Evolutionary conservation across 768 basidiomycete genomes (phyloP).

Genomic region (Boletus rubropictus): DNA sequence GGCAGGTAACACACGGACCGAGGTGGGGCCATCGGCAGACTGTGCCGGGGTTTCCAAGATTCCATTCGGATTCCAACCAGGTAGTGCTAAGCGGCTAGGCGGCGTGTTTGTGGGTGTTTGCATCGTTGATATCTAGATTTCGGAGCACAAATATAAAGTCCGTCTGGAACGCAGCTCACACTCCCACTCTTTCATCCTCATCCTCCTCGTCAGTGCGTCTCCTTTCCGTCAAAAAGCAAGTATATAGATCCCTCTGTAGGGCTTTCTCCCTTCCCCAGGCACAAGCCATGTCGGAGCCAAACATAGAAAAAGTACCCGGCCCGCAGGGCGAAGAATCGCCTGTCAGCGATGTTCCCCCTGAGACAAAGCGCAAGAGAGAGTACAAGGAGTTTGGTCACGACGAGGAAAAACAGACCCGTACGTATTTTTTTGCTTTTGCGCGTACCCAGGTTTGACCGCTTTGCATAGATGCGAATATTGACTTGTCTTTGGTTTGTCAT

Average conservation of each 20-base stretch:
- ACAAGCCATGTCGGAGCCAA: constrained; percentile 33
- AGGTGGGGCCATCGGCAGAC: constrained; percentile 7
- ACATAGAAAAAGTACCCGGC: constrained; percentile 63
- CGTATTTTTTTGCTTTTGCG: constrained; percentile 23
- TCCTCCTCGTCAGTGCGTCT: constrained; percentile 8
- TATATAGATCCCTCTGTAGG: constrained; percentile 28
- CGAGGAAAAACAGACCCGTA: constrained; percentile 60
- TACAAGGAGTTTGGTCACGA: constrained; percentile 86
- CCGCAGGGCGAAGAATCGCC: constrained; percentile 47
- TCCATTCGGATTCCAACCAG: constrained; percentile 20
- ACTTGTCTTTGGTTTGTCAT: constrained; percentile 65
- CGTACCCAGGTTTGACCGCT: background rate
- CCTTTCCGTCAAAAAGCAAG: constrained; percentile 11
- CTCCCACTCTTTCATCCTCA: constrained; percentile 29
- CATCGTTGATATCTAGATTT: constrained; percentile 23
- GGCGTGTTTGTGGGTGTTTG: constrained; percentile 26
- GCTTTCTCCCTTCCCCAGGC: constrained; percentile 4
- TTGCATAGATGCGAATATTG: constrained; percentile 72
- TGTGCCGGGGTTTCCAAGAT: constrained; percentile 25
- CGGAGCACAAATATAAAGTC: constrained; percentile 31
- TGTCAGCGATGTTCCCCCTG: constrained; percentile 15
- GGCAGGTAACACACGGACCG: constrained; percentile 21
- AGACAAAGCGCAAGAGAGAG: constrained; percentile 62
- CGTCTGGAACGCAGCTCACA: constrained; percentile 21
- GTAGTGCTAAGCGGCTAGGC: constrained; percentile 14